These are phyloP conservation scores for Penicillium sp. DNA, from an alignment of 2,329 filamentous ascomycete species.

Conservation along the genomic window DNA sequence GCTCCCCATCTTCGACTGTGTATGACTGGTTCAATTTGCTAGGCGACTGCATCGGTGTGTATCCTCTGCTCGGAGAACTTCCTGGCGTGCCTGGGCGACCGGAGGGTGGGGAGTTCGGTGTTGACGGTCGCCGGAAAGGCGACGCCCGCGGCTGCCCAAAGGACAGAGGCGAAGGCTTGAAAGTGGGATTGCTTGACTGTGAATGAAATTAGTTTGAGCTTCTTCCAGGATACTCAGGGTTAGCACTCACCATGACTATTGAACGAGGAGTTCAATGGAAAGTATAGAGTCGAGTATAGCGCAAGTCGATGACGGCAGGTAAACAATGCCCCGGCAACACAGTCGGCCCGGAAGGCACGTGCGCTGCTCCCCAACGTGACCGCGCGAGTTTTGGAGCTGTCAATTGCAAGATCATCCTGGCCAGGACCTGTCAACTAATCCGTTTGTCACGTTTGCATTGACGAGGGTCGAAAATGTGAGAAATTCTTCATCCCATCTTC, in stretches of 20 bases:
- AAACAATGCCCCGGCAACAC: conserved; percentile 32
- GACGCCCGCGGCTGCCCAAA: conserved; percentile 73
- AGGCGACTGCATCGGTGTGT: conserved; percentile 50
- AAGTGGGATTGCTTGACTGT: conserved; percentile 60
- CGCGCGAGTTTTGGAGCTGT: conserved; percentile 6
- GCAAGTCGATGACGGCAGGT: conserved; percentile 13
- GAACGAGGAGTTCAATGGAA: background rate
- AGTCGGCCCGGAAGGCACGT: conserved; percentile 27
- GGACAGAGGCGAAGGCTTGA: conserved; percentile 73
- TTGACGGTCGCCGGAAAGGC: conserved; percentile 69
- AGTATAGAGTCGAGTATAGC: no score
- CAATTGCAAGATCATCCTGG: conserved; percentile 4
- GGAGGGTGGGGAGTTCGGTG: conserved; percentile 65
- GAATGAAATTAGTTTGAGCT: background rate
- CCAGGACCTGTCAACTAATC: no score
- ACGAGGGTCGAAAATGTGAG: background rate
- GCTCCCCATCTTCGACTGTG: conserved; percentile 48
- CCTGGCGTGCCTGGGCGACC: conserved; percentile 53
- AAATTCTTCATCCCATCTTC: no score
- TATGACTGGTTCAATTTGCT: conserved; percentile 54
- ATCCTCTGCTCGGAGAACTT: conserved; percentile 47
- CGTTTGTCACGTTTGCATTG: no score
- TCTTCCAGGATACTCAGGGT: background rate
- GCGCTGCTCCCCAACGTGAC: conserved; percentile 5
- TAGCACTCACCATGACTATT: conserved; percentile 31